Base-by-base conservation (phyloP, 352 stramenopile genomes). In the Phytopythium boreale region DNA sequence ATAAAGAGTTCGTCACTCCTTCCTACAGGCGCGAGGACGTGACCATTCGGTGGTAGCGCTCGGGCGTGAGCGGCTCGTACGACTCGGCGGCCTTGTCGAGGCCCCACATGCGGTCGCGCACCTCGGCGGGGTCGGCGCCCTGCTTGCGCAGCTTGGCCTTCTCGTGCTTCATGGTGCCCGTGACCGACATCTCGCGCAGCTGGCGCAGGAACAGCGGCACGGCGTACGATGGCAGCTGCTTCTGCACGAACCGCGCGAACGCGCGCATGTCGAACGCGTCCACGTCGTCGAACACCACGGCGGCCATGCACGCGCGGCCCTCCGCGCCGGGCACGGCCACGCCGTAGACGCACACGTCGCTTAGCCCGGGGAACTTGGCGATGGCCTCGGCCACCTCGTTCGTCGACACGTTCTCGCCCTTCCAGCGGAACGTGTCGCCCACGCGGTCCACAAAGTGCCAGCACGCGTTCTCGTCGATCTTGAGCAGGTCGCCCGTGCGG, bases 361-460 rank as follows among this genome's bases (percentile, higher is more conserved):
- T 80, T 52, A 97, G 68, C 1, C 82, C 84, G 1, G 82, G 75
- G 61, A 95, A 96, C 59, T 82, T 74, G 34, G 80, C 83, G 24
- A 98, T 70, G 3, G 84, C 84, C 49, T 95, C 77, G 0, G 82
- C 76, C 11, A 98, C 90, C 68, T 98, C 90, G 56, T 88, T 95
- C 2, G 92, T 98, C 44, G 88, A 84, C 19, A 97, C 89, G 61
- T 98, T 98, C 62, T 98, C 92, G 26, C 93, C 93, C 58, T 98
- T 98, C 90, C 92, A 98, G 19, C 93, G 84, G 67, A 97, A 98
- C 20, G 92, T 98, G 64, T 98, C 93, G 26, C 93, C 93, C 19
- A 97, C 83, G 20, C 93, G 86, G 60, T 98, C 93, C 6, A 96
- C 74, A 58, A 96, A 98, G 68, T 95, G 93, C 77, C 90, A 94